phyloP scores from a whole-genome alignment of 345 rosid genomes.

The Trapa bicornis region DNA sequence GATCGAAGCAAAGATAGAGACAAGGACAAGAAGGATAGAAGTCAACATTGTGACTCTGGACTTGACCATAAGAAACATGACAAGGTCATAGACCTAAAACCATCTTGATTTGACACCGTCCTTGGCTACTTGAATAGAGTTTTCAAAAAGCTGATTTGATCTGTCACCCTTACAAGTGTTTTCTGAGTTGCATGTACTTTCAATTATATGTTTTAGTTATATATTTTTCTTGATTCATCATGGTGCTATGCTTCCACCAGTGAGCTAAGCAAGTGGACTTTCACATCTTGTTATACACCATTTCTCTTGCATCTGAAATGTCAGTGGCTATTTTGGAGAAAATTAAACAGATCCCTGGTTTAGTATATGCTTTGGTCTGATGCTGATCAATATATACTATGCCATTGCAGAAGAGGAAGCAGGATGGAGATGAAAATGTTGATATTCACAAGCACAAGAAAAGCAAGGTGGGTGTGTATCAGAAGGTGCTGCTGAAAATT shows the following conservation, averaged over 20 bases:
- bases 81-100: slow-evolving; percentile 37
- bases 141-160: not conserved
- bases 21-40: slow-evolving; percentile 68
- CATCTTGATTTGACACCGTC: slow-evolving; percentile 7
- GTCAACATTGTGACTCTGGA: slow-evolving; percentile 64
- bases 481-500: not conserved
- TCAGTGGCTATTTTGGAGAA: too few relatives aligned
- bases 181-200: too few relatives aligned
- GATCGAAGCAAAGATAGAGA: slow-evolving; percentile 77
- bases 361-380: not conserved
- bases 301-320: too few relatives aligned
- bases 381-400: not conserved
- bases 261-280: too few relatives aligned
- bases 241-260: too few relatives aligned
- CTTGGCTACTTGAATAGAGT: slow-evolving; percentile 20
- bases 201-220: too few relatives aligned
- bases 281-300: too few relatives aligned
- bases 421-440: slow-evolving; percentile 85
- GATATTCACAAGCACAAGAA: slow-evolving; percentile 73
- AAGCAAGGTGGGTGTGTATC: slow-evolving; percentile 44
- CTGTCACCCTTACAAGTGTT: too few relatives aligned
- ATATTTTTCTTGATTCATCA: too few relatives aligned
- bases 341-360: not conserved
- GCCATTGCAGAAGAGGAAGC: slow-evolving; percentile 75
- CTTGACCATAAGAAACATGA: slow-evolving; percentile 76